These are phyloP conservation scores for Metarhizium album DNA, from an alignment of 2,329 filamentous ascomycete genomes.

Conservation along the genomic window DNA sequence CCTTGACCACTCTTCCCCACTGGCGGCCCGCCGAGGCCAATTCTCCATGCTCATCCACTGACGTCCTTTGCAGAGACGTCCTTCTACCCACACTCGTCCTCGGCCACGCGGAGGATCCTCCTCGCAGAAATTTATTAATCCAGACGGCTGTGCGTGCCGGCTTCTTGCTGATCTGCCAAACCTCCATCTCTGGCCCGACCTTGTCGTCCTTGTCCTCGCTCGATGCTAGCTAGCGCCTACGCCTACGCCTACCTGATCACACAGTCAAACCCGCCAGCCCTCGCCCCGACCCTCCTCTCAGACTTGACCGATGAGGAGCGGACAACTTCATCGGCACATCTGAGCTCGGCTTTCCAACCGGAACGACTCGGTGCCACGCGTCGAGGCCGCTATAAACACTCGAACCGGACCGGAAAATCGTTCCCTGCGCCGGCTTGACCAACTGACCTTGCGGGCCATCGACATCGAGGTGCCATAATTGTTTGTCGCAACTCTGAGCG, in stretches of 20 bases:
- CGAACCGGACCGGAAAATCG: neutral
- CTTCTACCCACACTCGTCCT: constrained; percentile 2
- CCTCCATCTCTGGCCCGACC: neutral
- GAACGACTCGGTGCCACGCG: neutral
- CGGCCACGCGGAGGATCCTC: constrained; percentile 3
- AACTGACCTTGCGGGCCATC: neutral
- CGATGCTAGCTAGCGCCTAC: neutral
- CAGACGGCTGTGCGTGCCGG: constrained; percentile 1
- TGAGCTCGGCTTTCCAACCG: neutral
- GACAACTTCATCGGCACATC: neutral
- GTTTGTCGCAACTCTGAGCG: neutral
- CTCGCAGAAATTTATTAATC: constrained; percentile 7
- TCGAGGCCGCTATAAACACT: neutral
- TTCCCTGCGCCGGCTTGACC: neutral
- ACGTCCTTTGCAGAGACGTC: constrained; percentile 7
- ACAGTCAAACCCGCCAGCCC: neutral
- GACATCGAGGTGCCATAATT: neutral
- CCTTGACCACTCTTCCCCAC: constrained; percentile 6
- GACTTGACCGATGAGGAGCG: neutral
- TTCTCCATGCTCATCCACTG: constrained; percentile 8
- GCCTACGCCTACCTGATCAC: neutral
- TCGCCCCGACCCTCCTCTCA: neutral
- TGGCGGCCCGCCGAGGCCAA: constrained; percentile 8
- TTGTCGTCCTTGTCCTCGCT: neutral
- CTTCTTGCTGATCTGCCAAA: neutral